Evolutionary conservation across 371 early-diverging fungal genomes (phyloP).

Genomic region (Zancudomyces culisetae): DNA sequence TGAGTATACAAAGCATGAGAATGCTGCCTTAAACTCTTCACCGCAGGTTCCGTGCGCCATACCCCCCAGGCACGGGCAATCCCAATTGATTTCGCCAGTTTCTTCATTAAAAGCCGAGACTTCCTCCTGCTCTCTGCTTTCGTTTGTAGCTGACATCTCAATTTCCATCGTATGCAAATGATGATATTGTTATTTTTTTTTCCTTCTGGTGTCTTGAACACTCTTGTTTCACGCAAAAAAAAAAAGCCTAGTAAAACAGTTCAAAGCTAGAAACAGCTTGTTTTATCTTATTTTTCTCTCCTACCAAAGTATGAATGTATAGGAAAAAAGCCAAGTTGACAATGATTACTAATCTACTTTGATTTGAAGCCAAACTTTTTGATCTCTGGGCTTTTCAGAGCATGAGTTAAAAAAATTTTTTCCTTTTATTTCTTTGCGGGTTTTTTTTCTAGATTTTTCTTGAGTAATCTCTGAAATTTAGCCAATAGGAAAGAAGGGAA

Average conservation of each 20-base stretch:
- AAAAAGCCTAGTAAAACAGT: background rate
- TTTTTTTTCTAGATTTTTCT: no score
- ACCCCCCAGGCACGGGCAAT: conserved; percentile 89
- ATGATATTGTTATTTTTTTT: background rate
- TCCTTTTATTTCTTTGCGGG: no score
- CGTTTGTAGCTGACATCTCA: background rate
- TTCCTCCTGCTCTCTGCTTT: conserved; percentile 3
- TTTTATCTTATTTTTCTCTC: no score
- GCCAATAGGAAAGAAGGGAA: no score
- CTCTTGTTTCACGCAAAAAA: background rate
- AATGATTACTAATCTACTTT: no score
- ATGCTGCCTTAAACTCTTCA: conserved; percentile 86
- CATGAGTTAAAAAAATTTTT: no score
- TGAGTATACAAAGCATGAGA: conserved; percentile 89
- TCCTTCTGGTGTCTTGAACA: background rate
- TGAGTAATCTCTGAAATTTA: no score
- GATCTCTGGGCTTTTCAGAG: no score
- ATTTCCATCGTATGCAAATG: background rate
- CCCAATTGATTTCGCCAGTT: conserved; percentile 95
- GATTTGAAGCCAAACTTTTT: no score
- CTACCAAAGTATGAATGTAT: no score
- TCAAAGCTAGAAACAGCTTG: no score
- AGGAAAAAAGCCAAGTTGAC: no score
- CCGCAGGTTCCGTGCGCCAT: conserved; percentile 93
- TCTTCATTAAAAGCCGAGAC: conserved; percentile 20